Conservation (phyloP, 441 rosid species). For the Kokia cookei region DNA sequence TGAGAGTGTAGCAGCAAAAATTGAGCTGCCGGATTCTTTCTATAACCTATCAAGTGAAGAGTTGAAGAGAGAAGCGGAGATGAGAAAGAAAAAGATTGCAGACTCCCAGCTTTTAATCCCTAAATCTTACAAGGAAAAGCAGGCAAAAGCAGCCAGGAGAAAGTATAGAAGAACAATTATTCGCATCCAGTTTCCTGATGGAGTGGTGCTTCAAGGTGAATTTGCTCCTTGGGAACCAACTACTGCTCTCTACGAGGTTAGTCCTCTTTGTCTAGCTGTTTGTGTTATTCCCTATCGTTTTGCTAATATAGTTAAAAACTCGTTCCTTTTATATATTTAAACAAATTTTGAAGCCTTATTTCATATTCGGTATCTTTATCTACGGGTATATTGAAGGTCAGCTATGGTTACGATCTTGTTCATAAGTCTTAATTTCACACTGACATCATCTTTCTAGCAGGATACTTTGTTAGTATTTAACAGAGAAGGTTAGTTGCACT, state of each 20-base stretch:
- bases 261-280: slow-evolving; percentile 1
- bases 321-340: not conserved
- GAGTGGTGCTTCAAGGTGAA: slow-evolving; percentile 85
- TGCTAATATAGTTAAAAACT: not conserved
- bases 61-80: slow-evolving; percentile 73
- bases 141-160: slow-evolving; percentile 67
- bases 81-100: slow-evolving; percentile 72
- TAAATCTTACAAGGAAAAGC: slow-evolving; percentile 77
- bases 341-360: not conserved
- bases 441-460: not conserved
- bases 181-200: slow-evolving; percentile 86
- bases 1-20: slow-evolving; percentile 73
- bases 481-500: not conserved
- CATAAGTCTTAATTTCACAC: not conserved
- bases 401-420: not conserved
- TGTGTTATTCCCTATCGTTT: not conserved
- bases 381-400: not conserved
- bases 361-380: not conserved
- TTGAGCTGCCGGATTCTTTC: slow-evolving; percentile 85
- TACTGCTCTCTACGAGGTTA: slow-evolving; percentile 70
- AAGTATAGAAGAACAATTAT: slow-evolving; percentile 57
- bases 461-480: not conserved
- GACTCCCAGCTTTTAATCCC: slow-evolving; percentile 95
- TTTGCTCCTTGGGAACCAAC: slow-evolving; percentile 90
- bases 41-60: slow-evolving; percentile 67